Percentiles rank a stretch among this genome's conserved stretches.
phyloP scores from a whole-genome alignment of 495 filamentous ascomycete species.

The Penicillium desertorum region DNA sequence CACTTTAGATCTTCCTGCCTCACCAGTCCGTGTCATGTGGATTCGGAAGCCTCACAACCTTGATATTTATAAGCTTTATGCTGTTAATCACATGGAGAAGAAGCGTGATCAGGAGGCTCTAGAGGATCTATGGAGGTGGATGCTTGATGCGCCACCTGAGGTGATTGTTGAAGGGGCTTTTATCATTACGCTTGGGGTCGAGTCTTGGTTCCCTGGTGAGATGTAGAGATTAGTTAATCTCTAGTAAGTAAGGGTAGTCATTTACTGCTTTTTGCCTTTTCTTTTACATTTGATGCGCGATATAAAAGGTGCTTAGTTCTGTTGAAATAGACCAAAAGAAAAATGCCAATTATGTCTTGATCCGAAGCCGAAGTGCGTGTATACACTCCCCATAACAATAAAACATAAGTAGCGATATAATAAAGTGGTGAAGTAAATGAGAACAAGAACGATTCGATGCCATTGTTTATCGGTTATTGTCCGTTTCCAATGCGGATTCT shows the following conservation, averaged over 20 bases:
- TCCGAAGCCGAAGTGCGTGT: background rate
- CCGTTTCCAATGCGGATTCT: background rate
- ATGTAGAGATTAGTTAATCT: background rate
- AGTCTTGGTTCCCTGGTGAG: conserved; percentile 5
- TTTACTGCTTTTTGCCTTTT: no score
- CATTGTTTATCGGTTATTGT: background rate
- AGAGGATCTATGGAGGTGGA: background rate
- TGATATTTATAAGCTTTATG: background rate
- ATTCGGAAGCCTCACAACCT: background rate
- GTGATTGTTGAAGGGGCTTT: background rate
- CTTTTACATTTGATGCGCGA: no score
- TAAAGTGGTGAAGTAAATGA: background rate
- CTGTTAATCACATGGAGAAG: background rate
- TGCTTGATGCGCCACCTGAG: background rate
- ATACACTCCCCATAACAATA: background rate
- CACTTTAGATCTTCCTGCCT: background rate
- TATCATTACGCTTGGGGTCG: background rate
- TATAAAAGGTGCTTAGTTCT: background rate
- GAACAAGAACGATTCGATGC: background rate
- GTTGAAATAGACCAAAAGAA: background rate
- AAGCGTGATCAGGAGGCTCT: background rate
- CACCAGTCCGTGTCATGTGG: background rate
- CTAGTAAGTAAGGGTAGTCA: background rate
- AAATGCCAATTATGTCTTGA: background rate
- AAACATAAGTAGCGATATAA: background rate